These are phyloP conservation scores for Plasmodium gonderi DNA, from an alignment of 169 alveolate genomes.

Conservation along the genomic window DNA sequence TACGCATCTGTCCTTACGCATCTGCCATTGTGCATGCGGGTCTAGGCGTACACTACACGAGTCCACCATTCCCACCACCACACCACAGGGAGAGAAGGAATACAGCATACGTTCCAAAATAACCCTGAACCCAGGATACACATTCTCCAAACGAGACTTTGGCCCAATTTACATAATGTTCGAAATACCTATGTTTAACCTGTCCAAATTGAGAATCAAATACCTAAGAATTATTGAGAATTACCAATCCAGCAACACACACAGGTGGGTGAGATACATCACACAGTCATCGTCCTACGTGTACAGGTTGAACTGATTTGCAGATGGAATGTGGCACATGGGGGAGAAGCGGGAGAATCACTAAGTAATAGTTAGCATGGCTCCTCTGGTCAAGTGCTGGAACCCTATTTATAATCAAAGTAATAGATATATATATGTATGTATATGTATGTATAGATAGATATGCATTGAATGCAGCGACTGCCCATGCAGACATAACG, in stretches of 20 bases:
- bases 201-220: conserved; percentile 92
- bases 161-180: conserved; percentile 93
- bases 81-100: conserved; percentile 39
- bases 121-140: conserved; percentile 77
- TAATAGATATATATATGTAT: too few relatives aligned
- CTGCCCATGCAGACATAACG: too few relatives aligned
- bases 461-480: too few relatives aligned
- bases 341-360: not conserved
- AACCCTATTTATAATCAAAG: too few relatives aligned
- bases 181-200: conserved; percentile 97
- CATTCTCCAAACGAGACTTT: conserved; percentile 86
- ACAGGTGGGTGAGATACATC: conserved; percentile 96
- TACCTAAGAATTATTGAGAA: conserved; percentile 92
- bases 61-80: not conserved
- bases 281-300: conserved; percentile 95
- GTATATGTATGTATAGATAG: too few relatives aligned
- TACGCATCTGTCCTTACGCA: not conserved
- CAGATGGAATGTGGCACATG: not conserved
- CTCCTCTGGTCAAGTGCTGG: too few relatives aligned
- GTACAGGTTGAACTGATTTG: conserved; percentile 84
- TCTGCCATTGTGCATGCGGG: not conserved
- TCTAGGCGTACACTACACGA: not conserved
- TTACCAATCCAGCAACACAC: conserved; percentile 88
- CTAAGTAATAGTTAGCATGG: too few relatives aligned
- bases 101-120: conserved; percentile 76